Evolutionary conservation across 2,329 filamentous ascomycete genomes (phyloP).

Genomic region (Apiospora phragmitis): DNA sequence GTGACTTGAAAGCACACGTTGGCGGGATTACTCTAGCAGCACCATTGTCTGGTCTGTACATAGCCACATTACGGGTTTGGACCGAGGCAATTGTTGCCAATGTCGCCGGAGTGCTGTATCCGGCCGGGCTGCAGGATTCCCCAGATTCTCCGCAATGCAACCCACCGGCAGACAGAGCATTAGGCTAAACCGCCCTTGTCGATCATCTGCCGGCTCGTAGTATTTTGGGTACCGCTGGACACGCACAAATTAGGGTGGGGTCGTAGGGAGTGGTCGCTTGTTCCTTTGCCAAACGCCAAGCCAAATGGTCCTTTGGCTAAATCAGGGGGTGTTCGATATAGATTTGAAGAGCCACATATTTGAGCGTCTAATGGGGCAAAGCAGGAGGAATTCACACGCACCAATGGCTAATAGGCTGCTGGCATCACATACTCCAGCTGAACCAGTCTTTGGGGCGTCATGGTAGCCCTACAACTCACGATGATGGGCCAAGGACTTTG

Average conservation of each 20-base stretch:
- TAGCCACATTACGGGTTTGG: not conserved
- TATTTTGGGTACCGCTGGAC: too few species aligned
- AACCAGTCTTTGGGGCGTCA: not conserved
- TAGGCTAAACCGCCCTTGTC: not conserved
- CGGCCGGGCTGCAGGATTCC: not conserved
- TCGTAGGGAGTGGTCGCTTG: not conserved
- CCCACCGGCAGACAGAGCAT: not conserved
- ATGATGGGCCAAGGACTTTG: not conserved
- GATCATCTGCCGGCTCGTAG: constrained; percentile 2
- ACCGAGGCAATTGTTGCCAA: not conserved
- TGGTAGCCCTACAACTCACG: not conserved
- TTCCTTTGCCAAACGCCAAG: not conserved
- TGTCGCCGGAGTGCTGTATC: not conserved
- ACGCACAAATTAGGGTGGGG: not conserved
- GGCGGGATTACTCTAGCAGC: too few species aligned
- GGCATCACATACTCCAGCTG: not conserved
- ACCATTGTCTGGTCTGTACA: too few species aligned
- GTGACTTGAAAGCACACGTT: too few species aligned
- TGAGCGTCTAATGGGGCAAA: not conserved
- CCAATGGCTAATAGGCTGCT: not conserved
- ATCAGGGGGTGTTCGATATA: not conserved
- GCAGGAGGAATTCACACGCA: not conserved
- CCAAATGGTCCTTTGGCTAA: not conserved
- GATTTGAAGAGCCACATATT: not conserved
- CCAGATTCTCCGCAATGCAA: not conserved